Evolutionary conservation across 495 filamentous ascomycete genomes (phyloP).

Genomic region (Physcia stellaris): DNA sequence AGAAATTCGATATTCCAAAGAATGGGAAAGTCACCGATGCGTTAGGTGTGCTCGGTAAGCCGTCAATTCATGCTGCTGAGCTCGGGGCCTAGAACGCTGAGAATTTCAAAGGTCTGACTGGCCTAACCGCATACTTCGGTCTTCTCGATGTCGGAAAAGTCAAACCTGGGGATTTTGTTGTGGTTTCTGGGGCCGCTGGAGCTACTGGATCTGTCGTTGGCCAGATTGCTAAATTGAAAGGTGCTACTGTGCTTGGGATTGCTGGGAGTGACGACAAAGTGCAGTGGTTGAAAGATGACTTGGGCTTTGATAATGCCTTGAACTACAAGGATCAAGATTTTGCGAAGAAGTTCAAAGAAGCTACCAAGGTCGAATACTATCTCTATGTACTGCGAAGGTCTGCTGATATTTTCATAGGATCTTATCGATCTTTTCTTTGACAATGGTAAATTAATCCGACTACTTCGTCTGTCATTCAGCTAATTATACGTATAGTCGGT

Average conservation of each 20-base stretch:
- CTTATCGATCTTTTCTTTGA: conserved; percentile 47
- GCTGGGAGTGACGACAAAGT: conserved; percentile 56
- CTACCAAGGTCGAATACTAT: conserved; percentile 36
- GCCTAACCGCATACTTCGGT: conserved; percentile 39
- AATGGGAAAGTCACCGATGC: conserved; percentile 30
- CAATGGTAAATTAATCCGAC: conserved; percentile 19
- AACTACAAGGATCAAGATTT: conserved; percentile 54
- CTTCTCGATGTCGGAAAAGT: conserved; percentile 27
- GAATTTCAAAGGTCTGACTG: too few species aligned
- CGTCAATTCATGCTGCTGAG: too few species aligned
- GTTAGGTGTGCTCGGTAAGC: conserved; percentile 34
- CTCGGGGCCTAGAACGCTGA: too few species aligned
- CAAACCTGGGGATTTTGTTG: conserved; percentile 26
- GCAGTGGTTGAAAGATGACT: conserved; percentile 38
- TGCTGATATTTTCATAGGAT: conserved; percentile 13
- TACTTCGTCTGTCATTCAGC: neutral
- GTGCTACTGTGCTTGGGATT: conserved; percentile 35
- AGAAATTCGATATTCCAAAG: conserved; percentile 19
- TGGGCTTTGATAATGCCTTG: conserved; percentile 52
- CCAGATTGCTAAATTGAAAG: conserved; percentile 41
- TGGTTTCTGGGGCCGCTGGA: conserved; percentile 35
- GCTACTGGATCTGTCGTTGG: conserved; percentile 33
- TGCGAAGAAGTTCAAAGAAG: conserved; percentile 37
- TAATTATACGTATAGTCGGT: conserved; percentile 17
- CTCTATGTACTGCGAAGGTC: neutral